These are phyloP conservation scores for Boletus reticulatus DNA, from an alignment of 768 basidiomycete genomes.

Conservation along the genomic window DNA sequence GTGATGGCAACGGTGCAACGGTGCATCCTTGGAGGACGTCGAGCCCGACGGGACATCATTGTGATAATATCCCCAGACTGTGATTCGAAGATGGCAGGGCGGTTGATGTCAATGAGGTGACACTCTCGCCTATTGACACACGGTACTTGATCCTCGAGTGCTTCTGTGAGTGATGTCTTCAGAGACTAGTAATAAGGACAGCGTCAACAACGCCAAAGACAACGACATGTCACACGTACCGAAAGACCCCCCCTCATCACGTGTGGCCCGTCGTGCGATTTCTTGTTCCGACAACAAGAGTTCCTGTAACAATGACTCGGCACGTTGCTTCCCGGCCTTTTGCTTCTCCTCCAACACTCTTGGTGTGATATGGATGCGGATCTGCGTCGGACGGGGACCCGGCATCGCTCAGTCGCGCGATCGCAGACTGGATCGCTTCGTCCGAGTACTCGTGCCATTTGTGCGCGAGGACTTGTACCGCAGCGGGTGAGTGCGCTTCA, in stretches of 20 bases:
- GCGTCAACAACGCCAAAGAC: not conserved
- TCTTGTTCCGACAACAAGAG: constrained; percentile 62
- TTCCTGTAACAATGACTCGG: constrained; percentile 55
- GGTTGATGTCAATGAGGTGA: constrained; percentile 13
- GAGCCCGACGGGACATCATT: not conserved
- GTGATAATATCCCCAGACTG: not conserved
- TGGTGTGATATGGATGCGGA: constrained; percentile 61
- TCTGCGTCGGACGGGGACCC: constrained; percentile 47
- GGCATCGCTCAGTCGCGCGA: constrained; percentile 46
- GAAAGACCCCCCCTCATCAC: constrained; percentile 58
- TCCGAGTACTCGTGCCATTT: constrained; percentile 81
- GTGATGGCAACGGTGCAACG: constrained; percentile 8
- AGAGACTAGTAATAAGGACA: constrained; percentile 35
- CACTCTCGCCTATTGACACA: constrained; percentile 21
- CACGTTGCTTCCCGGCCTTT: constrained; percentile 45
- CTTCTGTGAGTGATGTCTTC: constrained; percentile 45
- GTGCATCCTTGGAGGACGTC: not conserved
- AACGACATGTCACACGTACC: constrained; percentile 37
- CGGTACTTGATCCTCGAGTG: constrained; percentile 49
- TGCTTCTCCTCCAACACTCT: constrained; percentile 60
- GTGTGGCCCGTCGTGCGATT: constrained; percentile 62
- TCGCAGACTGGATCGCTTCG: constrained; percentile 63
- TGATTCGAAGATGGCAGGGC: not conserved
- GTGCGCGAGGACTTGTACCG: constrained; percentile 56
- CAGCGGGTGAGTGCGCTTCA: constrained; percentile 23